phyloP scores from a whole-genome alignment of 305 asterid species.

The Fraxinus dipetala region DNA sequence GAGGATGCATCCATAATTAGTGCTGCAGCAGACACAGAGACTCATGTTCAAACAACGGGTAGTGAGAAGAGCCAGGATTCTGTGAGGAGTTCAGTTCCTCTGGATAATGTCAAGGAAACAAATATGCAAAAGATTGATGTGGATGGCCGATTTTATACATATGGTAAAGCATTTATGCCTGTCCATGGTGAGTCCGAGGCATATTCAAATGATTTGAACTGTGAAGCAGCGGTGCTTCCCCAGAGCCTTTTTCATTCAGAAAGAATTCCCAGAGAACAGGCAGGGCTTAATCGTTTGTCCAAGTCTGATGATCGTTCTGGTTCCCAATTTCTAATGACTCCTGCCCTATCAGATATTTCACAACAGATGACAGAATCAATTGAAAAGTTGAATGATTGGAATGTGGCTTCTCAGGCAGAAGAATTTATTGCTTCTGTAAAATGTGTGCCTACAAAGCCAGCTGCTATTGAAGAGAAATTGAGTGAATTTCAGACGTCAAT shows the following conservation, averaged over 20 bases:
- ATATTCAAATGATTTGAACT: slow-evolving; percentile 38
- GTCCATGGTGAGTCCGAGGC: slow-evolving; percentile 43
- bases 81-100: slow-evolving; percentile 29
- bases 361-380: slow-evolving; percentile 51
- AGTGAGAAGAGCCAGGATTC: slow-evolving; percentile 46
- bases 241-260: slow-evolving; percentile 69
- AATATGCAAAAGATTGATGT: slow-evolving; percentile 36
- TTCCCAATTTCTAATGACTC: slow-evolving; percentile 55
- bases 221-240: slow-evolving; percentile 54
- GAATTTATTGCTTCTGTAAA: slow-evolving; percentile 34
- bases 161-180: slow-evolving; percentile 35
- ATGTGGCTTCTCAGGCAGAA: slow-evolving; percentile 34
- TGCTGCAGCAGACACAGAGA: slow-evolving; percentile 34
- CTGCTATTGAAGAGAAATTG: slow-evolving; percentile 32
- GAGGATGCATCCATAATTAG: slow-evolving; percentile 41
- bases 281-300: slow-evolving; percentile 62
- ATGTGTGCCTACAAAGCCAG: slow-evolving; percentile 28
- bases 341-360: slow-evolving; percentile 54
- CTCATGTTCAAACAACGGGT: slow-evolving; percentile 32
- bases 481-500: slow-evolving; percentile 30
- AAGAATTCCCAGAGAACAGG: slow-evolving; percentile 63
- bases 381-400: slow-evolving; percentile 44
- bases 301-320: slow-evolving; percentile 72
- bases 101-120: slow-evolving; percentile 40
- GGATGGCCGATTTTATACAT: slow-evolving; percentile 35